Evolutionary conservation across 192 early-diverging fungal genomes (phyloP).

Genomic region (Coemansia furcata): DNA sequence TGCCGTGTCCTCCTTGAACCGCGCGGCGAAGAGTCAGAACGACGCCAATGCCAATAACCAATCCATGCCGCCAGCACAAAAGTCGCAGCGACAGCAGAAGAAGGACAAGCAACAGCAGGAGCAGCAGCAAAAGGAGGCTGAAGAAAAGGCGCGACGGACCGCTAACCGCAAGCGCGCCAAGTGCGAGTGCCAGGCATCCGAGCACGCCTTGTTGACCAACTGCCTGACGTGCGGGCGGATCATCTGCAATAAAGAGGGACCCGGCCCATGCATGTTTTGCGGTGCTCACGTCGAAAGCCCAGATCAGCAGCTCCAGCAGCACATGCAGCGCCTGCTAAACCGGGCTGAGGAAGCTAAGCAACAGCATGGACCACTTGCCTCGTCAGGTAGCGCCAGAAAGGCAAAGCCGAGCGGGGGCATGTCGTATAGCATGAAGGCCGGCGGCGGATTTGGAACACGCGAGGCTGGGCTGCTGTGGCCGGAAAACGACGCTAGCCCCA

Average conservation of each 20-base stretch:
- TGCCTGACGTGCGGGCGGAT: slow-evolving; percentile 57
- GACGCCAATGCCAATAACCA: neutral
- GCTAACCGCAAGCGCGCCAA: slow-evolving; percentile 33
- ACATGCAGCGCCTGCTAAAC: slow-evolving; percentile 31
- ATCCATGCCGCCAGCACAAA: neutral
- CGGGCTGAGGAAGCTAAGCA: slow-evolving; percentile 8
- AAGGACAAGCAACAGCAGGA: slow-evolving; percentile 24
- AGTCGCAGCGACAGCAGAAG: slow-evolving; percentile 39
- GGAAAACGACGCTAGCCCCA: neutral
- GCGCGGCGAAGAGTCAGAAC: neutral
- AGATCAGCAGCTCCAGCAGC: slow-evolving; percentile 46
- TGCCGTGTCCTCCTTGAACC: neutral
- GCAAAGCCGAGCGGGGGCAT: neutral
- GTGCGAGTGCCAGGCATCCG: slow-evolving; percentile 53
- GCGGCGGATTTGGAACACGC: slow-evolving; percentile 16
- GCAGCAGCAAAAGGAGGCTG: slow-evolving; percentile 16
- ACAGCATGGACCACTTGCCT: neutral
- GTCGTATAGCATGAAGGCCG: slow-evolving; percentile 31
- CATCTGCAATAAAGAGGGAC: slow-evolving; percentile 51
- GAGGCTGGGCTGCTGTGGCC: slow-evolving; percentile 22
- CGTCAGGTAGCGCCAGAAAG: neutral
- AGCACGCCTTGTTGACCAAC: slow-evolving; percentile 51
- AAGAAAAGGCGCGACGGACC: slow-evolving; percentile 11
- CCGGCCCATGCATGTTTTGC: slow-evolving; percentile 55
- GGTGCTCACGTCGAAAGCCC: slow-evolving; percentile 40